Evolutionary conservation across 2,329 filamentous ascomycete genomes (phyloP).

Genomic region (Cyclaneusma minus): DNA sequence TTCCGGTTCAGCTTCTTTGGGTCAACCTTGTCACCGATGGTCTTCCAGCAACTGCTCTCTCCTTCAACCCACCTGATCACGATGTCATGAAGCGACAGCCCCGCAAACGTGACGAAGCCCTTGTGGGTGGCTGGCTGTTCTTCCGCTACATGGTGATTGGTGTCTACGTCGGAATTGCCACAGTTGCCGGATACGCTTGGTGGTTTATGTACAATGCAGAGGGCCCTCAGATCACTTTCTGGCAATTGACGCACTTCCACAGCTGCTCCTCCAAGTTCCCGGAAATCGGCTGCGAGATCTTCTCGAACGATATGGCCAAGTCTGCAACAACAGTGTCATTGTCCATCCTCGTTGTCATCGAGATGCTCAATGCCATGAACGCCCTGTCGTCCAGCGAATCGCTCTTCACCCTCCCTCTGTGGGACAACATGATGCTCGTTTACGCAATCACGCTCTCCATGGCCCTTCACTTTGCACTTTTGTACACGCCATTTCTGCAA

Average conservation of each 20-base stretch:
- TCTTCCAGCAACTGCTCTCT: slow-evolving; percentile 86
- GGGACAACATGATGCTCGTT: slow-evolving; percentile 97
- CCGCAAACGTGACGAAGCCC: slow-evolving; percentile 78
- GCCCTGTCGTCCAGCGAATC: slow-evolving; percentile 91
- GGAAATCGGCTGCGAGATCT: slow-evolving; percentile 85
- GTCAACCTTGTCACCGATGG: slow-evolving; percentile 97
- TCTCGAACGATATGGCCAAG: slow-evolving; percentile 71
- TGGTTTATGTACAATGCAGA: slow-evolving; percentile 95
- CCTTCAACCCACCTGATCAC: slow-evolving; percentile 96
- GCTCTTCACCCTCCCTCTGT: slow-evolving; percentile 82
- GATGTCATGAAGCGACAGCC: slow-evolving; percentile 93
- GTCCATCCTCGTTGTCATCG: slow-evolving; percentile 86
- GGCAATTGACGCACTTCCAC: slow-evolving; percentile 85
- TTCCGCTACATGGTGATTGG: slow-evolving; percentile 96
- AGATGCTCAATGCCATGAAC: slow-evolving; percentile 99
- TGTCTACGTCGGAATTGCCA: slow-evolving; percentile 85
- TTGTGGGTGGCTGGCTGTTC: slow-evolving; percentile 93
- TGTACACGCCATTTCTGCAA: slow-evolving; percentile 86
- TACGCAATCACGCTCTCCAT: slow-evolving; percentile 89
- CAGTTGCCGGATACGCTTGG: slow-evolving; percentile 97
- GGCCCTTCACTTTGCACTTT: slow-evolving; percentile 82
- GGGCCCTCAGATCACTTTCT: slow-evolving; percentile 84
- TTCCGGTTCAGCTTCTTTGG: slow-evolving; percentile 95
- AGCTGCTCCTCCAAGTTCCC: slow-evolving; percentile 74
- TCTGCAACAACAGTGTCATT: slow-evolving; percentile 86